Conservation (phyloP, 2,329 filamentous ascomycete species). For the Aspergillus flavus region DNA sequence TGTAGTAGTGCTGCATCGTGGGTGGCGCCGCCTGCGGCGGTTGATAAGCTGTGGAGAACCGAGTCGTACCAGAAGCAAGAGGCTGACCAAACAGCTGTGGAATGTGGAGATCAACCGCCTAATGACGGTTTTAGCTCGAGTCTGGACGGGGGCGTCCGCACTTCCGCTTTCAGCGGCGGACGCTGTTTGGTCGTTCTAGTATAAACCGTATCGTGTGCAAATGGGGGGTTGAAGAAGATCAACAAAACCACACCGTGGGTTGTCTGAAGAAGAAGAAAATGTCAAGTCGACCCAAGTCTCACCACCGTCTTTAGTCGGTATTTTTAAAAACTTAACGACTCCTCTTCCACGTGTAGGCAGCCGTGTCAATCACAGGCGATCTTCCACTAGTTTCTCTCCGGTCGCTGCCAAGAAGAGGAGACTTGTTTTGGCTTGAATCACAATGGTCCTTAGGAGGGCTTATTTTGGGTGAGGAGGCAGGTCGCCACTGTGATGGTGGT, state of each 20-base stretch:
- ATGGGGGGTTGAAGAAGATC: not conserved
- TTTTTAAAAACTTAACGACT: not conserved
- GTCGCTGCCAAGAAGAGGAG: constrained; percentile 3
- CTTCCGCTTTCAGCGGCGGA: not conserved
- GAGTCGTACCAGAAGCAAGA: constrained; percentile 2
- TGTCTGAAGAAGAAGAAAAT: not conserved
- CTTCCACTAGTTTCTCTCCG: constrained; percentile 4
- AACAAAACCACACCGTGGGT: not conserved
- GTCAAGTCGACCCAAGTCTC: not conserved
- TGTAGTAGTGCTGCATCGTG: constrained; percentile 23
- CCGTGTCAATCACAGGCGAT: constrained; percentile 5
- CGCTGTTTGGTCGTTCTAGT: not conserved
- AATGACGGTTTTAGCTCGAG: constrained; percentile 9
- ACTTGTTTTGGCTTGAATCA: constrained; percentile 1
- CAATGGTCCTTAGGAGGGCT: not conserved
- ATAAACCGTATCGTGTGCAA: not conserved
- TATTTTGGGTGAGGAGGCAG: not conserved
- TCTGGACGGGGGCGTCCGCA: not conserved
- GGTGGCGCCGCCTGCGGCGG: constrained; percentile 32
- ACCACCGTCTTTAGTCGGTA: not conserved
- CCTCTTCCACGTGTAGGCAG: constrained; percentile 7
- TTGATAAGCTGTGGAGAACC: constrained; percentile 28
- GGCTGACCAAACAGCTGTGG: constrained; percentile 21
- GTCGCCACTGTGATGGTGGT: not conserved
- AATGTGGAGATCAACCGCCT: constrained; percentile 14